A percentile compares a stretch with the other conserved stretches of the same genome.
Evolutionary conservation across 2,329 filamentous ascomycete genomes (phyloP).

Genomic region (Ceratocystis papillata): DNA sequence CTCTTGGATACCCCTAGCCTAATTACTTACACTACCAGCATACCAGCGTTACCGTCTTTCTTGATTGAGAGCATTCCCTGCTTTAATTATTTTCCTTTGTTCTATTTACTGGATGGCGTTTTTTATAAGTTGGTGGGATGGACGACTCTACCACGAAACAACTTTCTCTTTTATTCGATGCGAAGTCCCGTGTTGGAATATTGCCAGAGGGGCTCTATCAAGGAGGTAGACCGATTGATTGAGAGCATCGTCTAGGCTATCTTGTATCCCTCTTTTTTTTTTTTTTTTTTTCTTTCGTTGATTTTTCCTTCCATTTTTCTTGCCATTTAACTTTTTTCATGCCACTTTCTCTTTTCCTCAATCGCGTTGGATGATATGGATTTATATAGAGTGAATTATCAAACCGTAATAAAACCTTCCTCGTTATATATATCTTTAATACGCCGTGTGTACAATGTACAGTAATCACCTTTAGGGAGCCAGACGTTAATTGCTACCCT

Average conservation of each 20-base stretch:
- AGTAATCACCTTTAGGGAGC: too few species aligned
- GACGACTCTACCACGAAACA: background rate
- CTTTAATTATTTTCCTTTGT: background rate
- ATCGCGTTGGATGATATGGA: background rate
- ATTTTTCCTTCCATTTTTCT: background rate
- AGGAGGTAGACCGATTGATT: too few species aligned
- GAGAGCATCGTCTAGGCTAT: background rate
- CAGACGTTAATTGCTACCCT: too few species aligned
- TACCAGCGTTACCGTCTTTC: too few species aligned
- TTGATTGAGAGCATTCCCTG: too few species aligned
- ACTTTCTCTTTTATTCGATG: too few species aligned
- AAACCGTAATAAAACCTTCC: background rate
- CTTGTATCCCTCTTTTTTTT: background rate
- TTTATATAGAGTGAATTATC: background rate
- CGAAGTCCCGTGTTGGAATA: too few species aligned
- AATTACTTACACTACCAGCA: too few species aligned
- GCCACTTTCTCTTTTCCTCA: constrained; percentile 14
- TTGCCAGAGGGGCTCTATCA: too few species aligned
- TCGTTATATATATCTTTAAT: background rate
- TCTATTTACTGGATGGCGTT: constrained; percentile 9
- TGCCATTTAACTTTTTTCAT: background rate
- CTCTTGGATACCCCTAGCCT: background rate
- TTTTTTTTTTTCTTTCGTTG: background rate
- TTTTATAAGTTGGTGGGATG: background rate
- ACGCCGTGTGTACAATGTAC: too few species aligned